Percentiles rank a stretch among this genome's conserved stretches.
phyloP scores from a whole-genome alignment of 1,284 basidiomycete genomes.

The Phellopilus nigrolimitatus region DNA sequence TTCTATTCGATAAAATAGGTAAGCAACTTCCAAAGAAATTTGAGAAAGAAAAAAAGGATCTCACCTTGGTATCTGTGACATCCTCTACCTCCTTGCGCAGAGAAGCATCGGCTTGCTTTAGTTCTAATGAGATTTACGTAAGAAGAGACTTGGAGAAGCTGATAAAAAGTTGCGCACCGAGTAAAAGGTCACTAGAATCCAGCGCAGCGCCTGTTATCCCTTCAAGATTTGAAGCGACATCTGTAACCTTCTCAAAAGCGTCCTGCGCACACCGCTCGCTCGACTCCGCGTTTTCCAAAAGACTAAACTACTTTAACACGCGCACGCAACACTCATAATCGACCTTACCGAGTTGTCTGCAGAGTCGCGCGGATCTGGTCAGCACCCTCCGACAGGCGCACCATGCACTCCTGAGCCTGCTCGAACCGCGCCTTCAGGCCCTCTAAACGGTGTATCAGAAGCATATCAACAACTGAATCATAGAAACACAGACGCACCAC shows the following conservation, averaged over 20 bases:
- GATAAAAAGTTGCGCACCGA: slow-evolving; percentile 39
- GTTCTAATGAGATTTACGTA: slow-evolving; percentile 38
- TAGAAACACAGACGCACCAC: slow-evolving; percentile 42
- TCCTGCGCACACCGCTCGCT: slow-evolving; percentile 54
- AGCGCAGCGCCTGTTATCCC: slow-evolving; percentile 47
- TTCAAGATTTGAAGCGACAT: slow-evolving; percentile 48
- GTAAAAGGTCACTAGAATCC: slow-evolving; percentile 48
- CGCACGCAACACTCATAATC: background rate
- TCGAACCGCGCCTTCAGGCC: slow-evolving; percentile 52
- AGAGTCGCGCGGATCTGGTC: slow-evolving; percentile 52
- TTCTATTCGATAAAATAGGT: slow-evolving; percentile 46
- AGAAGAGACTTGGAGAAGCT: slow-evolving; percentile 1
- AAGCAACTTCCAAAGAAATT: slow-evolving; percentile 2
- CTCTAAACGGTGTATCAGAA: slow-evolving; percentile 34
- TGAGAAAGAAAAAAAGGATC: slow-evolving; percentile 20
- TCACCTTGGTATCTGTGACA: slow-evolving; percentile 57
- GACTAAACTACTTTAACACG: slow-evolving; percentile 31
- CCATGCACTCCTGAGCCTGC: slow-evolving; percentile 50
- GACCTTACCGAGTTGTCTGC: slow-evolving; percentile 41
- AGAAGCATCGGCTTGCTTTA: slow-evolving; percentile 55
- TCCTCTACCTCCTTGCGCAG: slow-evolving; percentile 56
- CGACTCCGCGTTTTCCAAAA: slow-evolving; percentile 55
- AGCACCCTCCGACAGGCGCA: slow-evolving; percentile 51
- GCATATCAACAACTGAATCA: slow-evolving; percentile 5
- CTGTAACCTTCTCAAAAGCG: slow-evolving; percentile 49